Base-by-base conservation (phyloP, 2,329 filamentous ascomycete genomes). In the Chaetomium globosum region DNA sequence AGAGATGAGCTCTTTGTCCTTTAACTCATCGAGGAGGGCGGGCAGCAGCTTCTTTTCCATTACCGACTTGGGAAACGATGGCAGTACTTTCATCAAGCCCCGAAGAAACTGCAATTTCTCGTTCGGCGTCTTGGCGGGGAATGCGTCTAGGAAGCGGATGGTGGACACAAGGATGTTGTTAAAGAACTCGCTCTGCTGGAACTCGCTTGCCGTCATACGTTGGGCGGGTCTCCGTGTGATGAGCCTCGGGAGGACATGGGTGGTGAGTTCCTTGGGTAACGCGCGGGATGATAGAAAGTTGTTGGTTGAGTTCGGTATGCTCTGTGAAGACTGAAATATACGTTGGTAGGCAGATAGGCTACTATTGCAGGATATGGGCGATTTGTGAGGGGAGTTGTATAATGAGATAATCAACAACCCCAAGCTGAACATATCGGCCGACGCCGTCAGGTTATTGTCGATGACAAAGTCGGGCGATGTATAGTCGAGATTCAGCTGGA, bases 111-210 rank as follows among this genome's bases (percentile, higher is more conserved):
- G 89, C 7, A 89, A 85, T 76, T 99, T 99, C 74, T 99, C 95
- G 68, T 87, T 91, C 0, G 91, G 85, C 1, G 93, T 97, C 79
- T 99, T 99, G 39, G 92, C 91, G 0, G 95, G 94, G 65, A 99
- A 87, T 0, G 89, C 86, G 72, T 99, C 95, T 30, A 99, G 81
- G 74, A 99, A 99, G 13, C 95, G 91, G 68, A 99, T 97, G 0
- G 95, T 97, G 0, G 93, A 97, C 26, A 99, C 92, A 4, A 99
- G 82, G 54, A 98, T 91, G 73, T 98, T 99, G 78, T 99, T 93
- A 75, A 99, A 99, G 75, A 96, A 99, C 70, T 92, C 89, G 73
- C 93, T 96, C 76, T 97, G 87, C 74, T 99, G 95, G 71, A 99
- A 98, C 72, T 97, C 94, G 61, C 86, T 87, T 4, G 94, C 93